Conservation (phyloP, 441 rosid species). For the Jatropha podagrica region DNA sequence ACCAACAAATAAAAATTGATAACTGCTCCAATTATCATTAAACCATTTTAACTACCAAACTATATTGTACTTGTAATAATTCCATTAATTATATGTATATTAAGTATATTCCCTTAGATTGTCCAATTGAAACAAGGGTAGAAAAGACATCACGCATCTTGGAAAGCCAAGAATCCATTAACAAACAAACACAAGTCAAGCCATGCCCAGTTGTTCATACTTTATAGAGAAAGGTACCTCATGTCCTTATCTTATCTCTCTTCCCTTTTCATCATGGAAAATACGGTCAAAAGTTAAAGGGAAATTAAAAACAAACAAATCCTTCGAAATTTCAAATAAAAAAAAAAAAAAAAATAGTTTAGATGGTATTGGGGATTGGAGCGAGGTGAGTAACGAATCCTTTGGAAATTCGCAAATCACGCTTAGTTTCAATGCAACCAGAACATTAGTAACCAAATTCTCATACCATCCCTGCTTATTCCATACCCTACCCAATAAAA, state of each 20-base stretch:
- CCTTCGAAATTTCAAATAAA: too few relatives aligned
- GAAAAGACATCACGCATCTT: neutral
- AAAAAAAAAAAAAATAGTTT: too few relatives aligned
- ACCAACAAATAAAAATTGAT: neutral
- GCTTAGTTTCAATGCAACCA: conserved; percentile 22
- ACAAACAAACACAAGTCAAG: neutral
- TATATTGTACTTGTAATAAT: neutral
- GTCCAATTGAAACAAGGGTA: too few relatives aligned
- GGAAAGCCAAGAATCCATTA: neutral
- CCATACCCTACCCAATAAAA: neutral
- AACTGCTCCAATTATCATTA: neutral
- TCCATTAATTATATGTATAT: too few relatives aligned
- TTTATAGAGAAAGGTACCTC: neutral
- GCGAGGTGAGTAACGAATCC: neutral
- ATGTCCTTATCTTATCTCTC: neutral
- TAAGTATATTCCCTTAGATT: too few relatives aligned
- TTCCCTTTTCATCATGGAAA: too few relatives aligned
- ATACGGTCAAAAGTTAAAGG: too few relatives aligned
- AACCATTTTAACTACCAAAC: neutral
- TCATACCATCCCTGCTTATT: neutral
- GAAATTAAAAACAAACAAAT: too few relatives aligned
- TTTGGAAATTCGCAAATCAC: conserved; percentile 18
- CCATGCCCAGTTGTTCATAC: neutral
- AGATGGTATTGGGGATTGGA: conserved; percentile 15
- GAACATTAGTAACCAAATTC: conserved; percentile 13